Conservation (phyloP, 192 early-diverging fungal species). For the Nowakowskiella sp. region DNA sequence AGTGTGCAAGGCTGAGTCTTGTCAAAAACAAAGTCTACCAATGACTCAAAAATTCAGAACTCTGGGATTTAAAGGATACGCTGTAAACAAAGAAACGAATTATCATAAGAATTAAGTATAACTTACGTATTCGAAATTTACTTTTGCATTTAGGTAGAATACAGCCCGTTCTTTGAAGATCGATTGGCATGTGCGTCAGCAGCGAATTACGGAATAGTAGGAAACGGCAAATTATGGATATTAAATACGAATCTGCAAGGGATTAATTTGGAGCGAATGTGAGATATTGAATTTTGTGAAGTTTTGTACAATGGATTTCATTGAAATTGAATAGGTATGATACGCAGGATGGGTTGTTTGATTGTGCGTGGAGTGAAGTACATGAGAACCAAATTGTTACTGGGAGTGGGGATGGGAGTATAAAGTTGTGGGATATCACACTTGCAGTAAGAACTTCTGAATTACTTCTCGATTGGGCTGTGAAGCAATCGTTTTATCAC, state of each 20-base stretch:
- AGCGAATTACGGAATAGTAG: conserved; percentile 95
- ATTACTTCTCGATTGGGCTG: conserved; percentile 1
- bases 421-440: conserved; percentile 90
- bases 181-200: conserved; percentile 78
- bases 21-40: neutral
- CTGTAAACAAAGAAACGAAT: conserved; percentile 1
- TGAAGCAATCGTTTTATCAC: neutral
- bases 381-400: conserved; percentile 93
- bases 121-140: neutral
- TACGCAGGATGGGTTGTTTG: conserved; percentile 95
- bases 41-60: conserved; percentile 16
- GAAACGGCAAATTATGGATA: conserved; percentile 85
- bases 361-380: conserved; percentile 88
- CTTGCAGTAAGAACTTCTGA: conserved; percentile 49
- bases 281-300: neutral
- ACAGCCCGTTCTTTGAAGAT: conserved; percentile 88
- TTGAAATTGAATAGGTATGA: conserved; percentile 72
- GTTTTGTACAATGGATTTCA: neutral
- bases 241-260: conserved; percentile 45
- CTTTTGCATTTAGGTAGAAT: conserved; percentile 60
- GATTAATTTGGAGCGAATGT: neutral
- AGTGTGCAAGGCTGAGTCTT: too few species aligned
- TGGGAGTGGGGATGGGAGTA: conserved; percentile 86
- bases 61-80: conserved; percentile 17
- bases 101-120: conserved; percentile 1